phyloP scores from a whole-genome alignment of 225 moss, liverwort and hornwort species.

The Polytrichum commune region DNA sequence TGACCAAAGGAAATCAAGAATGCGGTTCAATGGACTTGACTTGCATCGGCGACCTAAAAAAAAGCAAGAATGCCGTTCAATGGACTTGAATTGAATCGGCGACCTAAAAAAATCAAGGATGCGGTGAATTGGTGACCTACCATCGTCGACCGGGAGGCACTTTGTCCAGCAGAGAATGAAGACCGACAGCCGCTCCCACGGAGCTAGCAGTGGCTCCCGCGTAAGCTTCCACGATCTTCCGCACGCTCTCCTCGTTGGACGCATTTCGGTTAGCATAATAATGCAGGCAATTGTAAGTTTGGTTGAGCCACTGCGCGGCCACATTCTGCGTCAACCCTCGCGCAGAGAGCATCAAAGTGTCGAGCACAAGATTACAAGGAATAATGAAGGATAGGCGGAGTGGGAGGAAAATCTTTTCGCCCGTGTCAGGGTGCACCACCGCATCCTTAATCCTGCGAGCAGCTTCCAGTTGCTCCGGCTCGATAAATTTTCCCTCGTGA shows the following conservation, averaged over 20 bases:
- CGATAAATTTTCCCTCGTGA: slow-evolving; percentile 27
- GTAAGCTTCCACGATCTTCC: slow-evolving; percentile 75
- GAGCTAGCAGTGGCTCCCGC: slow-evolving; percentile 95
- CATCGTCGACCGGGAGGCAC: slow-evolving; percentile 62
- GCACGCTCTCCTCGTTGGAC: slow-evolving; percentile 71
- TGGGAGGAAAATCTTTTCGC: slow-evolving; percentile 94
- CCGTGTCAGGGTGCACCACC: slow-evolving; percentile 89
- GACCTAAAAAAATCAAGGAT: no score
- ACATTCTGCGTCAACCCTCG: slow-evolving; percentile 79
- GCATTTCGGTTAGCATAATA: slow-evolving; percentile 99
- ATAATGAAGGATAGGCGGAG: slow-evolving; percentile 88
- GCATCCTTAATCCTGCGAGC: slow-evolving; percentile 92
- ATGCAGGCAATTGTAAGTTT: slow-evolving; percentile 95
- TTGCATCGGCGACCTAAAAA: no score
- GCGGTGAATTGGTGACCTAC: slow-evolving; percentile 28
- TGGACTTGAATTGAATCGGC: no score
- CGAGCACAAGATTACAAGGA: slow-evolving; percentile 84
- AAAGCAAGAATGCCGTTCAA: no score
- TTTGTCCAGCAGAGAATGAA: slow-evolving; percentile 79
- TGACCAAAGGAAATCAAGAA: no score
- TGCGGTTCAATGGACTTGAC: no score
- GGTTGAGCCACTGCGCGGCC: slow-evolving; percentile 97
- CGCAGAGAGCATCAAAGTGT: slow-evolving; percentile 95
- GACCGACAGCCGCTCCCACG: slow-evolving; percentile 87
- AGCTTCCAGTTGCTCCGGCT: slow-evolving; percentile 48